Conservation (phyloP, 2,329 filamentous ascomycete species). For the Colletotrichum brevisporum region DNA sequence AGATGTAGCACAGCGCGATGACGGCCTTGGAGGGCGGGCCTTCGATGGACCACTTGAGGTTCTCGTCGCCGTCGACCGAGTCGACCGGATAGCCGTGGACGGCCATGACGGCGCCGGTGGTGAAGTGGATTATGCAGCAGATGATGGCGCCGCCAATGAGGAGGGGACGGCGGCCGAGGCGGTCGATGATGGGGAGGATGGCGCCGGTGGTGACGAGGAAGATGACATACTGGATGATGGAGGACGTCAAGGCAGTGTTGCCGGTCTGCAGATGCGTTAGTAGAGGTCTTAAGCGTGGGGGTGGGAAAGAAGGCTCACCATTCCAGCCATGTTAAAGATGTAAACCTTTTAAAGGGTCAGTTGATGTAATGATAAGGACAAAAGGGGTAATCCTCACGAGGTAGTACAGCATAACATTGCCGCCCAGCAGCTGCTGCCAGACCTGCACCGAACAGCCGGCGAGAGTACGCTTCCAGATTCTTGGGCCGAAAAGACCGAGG, state of each 20-base stretch:
- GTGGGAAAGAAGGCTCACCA: slow-evolving; percentile 45
- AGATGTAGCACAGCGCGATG: slow-evolving; percentile 65
- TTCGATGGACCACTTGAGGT: slow-evolving; percentile 60
- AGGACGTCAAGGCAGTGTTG: slow-evolving; percentile 59
- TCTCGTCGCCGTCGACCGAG: slow-evolving; percentile 59
- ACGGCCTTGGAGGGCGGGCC: slow-evolving; percentile 63
- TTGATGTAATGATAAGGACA: too few relatives aligned
- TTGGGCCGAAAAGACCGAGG: slow-evolving; percentile 60
- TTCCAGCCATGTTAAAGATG: slow-evolving; percentile 72
- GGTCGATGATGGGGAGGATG: slow-evolving; percentile 65
- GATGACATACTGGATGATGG: slow-evolving; percentile 69
- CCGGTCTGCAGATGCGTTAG: slow-evolving; percentile 41
- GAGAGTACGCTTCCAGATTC: slow-evolving; percentile 65
- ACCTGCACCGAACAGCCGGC: slow-evolving; percentile 68
- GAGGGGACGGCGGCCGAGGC: slow-evolving; percentile 61
- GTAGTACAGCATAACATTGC: slow-evolving; percentile 72
- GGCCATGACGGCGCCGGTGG: slow-evolving; percentile 65
- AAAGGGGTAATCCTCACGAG: slow-evolving; percentile 51
- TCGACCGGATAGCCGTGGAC: slow-evolving; percentile 60
- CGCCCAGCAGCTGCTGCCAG: slow-evolving; percentile 70
- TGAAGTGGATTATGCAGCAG: slow-evolving; percentile 62
- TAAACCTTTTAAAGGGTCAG: slow-evolving; percentile 54
- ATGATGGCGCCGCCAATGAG: slow-evolving; percentile 61
- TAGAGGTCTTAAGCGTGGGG: neutral
- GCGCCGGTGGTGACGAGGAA: slow-evolving; percentile 66